phyloP scores from a whole-genome alignment of 257 asterid genomes.

The Haberlea rhodopensis region DNA sequence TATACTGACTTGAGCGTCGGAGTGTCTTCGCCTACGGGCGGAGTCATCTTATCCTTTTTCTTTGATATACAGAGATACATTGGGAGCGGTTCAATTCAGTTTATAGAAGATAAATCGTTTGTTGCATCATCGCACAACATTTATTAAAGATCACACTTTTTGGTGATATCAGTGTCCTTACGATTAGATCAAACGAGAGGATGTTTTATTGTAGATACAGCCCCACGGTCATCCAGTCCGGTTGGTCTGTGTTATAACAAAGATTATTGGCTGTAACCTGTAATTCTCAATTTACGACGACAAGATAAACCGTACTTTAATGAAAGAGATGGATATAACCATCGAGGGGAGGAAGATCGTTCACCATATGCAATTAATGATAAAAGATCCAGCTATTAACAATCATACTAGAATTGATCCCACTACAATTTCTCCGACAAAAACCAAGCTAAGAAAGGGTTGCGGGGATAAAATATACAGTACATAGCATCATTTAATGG shows the following conservation, averaged over 20 bases:
- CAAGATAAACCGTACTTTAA: background rate
- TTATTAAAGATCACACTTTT: too few species aligned
- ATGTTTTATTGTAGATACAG: too few species aligned
- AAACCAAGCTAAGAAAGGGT: constrained; percentile 14
- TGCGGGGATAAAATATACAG: background rate
- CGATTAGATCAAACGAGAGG: too few species aligned
- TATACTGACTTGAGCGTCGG: too few species aligned
- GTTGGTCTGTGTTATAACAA: background rate
- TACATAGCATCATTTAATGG: constrained; percentile 28
- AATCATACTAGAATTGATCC: background rate
- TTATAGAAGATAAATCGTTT: too few species aligned
- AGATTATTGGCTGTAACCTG: background rate
- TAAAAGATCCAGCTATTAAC: constrained; percentile 15
- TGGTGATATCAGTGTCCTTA: too few species aligned
- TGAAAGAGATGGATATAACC: background rate
- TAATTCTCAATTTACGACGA: background rate
- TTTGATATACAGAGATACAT: too few species aligned
- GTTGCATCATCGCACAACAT: too few species aligned
- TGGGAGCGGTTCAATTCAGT: too few species aligned
- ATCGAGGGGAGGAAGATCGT: background rate
- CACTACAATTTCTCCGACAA: constrained; percentile 7
- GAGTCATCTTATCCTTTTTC: too few species aligned
- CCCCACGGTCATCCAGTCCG: too few species aligned
- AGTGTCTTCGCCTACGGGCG: too few species aligned
- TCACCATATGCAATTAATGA: background rate